Conservation (phyloP, 306 rosid genomes). For the Cicer arietinum region DNA sequence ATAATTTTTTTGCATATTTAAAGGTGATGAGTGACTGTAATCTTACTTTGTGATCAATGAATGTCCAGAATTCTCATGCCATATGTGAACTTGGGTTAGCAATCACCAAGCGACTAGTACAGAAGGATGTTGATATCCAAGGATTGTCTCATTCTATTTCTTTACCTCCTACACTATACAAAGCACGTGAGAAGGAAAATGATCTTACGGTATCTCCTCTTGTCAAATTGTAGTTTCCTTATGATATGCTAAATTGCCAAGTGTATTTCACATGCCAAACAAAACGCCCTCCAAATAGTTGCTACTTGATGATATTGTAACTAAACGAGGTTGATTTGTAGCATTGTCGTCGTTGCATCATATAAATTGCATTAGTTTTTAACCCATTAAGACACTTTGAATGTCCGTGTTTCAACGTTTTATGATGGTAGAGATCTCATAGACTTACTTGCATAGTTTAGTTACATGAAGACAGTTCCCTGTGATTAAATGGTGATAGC, state of each 20-base stretch:
- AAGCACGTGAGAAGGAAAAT: constrained; percentile 68
- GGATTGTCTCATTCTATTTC: constrained; percentile 59
- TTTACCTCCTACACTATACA: constrained; percentile 75
- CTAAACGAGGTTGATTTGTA: constrained; percentile 31
- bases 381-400: constrained; percentile 33
- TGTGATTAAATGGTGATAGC: constrained; percentile 30
- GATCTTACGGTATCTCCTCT: constrained; percentile 60
- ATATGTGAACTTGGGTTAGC: constrained; percentile 95
- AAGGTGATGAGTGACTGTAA: constrained; percentile 29
- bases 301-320: constrained; percentile 37
- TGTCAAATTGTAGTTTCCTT: constrained; percentile 40
- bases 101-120: constrained; percentile 68
- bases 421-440: constrained; percentile 31
- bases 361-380: constrained; percentile 16
- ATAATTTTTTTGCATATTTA: constrained; percentile 3
- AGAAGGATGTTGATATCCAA: constrained; percentile 66
- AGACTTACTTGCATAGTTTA: constrained; percentile 18
- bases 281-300: constrained; percentile 6
- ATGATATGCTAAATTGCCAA: constrained; percentile 31
- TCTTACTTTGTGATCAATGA: constrained; percentile 51
- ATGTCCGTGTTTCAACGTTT: constrained; percentile 16
- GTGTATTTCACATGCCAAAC: constrained; percentile 28
- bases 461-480: constrained; percentile 26
- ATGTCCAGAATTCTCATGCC: constrained; percentile 87
- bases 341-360: constrained; percentile 34